Evolutionary conservation across 768 basidiomycete genomes (phyloP), one percentile per base, ranked within the genome.

Genomic region (Pisolithus albus): DNA sequence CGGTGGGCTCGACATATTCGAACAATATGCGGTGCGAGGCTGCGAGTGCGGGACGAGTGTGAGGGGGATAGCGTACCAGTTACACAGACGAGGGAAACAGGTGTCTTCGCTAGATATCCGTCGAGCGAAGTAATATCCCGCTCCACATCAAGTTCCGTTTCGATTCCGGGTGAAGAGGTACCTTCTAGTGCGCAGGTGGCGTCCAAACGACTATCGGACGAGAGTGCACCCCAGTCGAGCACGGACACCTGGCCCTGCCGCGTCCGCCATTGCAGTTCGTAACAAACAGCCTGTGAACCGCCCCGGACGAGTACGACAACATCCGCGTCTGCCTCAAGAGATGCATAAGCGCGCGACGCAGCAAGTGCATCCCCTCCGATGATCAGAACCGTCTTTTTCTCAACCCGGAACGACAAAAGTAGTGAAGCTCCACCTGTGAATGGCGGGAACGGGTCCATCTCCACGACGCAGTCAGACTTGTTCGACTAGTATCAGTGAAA

Each of bases 301-400:
- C 80, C 80, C 8, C 72, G 74, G 0, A 77, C 70, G 7, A 89
- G 60, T n/a, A 95, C 67, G 26, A 84, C 67, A 32, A 94, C 92
- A 8, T 64, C 59, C 0, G 87, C 81, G 54, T 84, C 84, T 4
- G 92, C 86, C 63, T 94, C 90, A 34, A 95, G 76, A 1, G 88
- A 82, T 16, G 26, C 26, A 26, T 26, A 26, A 26, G 26, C 26
- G 26, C 26, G 26, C 26, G 26, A 26, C 6, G 26, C 26, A 26
- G 26, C 26, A 89, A 2, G 78, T 2, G 78, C 60, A n/a, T 83
- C 81, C 1, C 84, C 79, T 2, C 95, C 93, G 39, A 97, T 58
- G 41, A 98, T 78, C 37, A 97, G 71, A 32, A 82, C 75, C 0
- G 70, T 73, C 36, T 75, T 76, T 51, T 68, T 64, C 69, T 26